These are phyloP conservation scores for Diphasiastrum complanatum DNA, from an alignment of 83 land plant species.

Conservation along the genomic window DNA sequence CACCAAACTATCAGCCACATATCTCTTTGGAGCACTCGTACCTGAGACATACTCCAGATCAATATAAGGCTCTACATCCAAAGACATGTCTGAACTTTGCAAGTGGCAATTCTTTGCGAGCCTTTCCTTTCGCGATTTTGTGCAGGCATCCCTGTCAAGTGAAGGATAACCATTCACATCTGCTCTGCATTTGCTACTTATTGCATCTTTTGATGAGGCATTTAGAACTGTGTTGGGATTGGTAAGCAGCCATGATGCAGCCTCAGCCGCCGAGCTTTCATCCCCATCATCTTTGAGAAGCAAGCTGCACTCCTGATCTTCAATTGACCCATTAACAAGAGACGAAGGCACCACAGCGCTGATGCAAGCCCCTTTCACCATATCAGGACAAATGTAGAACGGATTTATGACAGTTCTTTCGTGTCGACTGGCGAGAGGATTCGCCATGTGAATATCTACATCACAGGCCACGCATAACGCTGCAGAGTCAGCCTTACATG, in stretches of 20 bases:
- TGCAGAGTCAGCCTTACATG: constrained; percentile 94
- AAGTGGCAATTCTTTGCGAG: too few relatives aligned
- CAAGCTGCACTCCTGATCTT: constrained; percentile 23
- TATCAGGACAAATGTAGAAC: constrained; percentile 29
- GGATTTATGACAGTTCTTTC: constrained; percentile 64
- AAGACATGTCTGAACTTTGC: too few relatives aligned
- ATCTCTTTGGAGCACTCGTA: too few relatives aligned
- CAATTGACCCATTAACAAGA: neutral
- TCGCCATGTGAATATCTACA: constrained; percentile 82
- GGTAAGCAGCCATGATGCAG: constrained; percentile 63
- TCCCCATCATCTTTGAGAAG: constrained; percentile 30
- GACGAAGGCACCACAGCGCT: neutral
- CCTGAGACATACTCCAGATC: too few relatives aligned
- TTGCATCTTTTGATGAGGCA: neutral
- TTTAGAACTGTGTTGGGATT: constrained; percentile 7
- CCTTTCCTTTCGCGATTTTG: too few relatives aligned
- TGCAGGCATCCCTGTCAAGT: too few relatives aligned
- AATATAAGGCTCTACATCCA: too few relatives aligned
- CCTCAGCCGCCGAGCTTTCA: constrained; percentile 41
- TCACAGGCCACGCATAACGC: constrained; percentile 79
- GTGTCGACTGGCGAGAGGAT: constrained; percentile 80
- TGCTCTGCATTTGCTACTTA: neutral
- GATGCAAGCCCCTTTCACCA: neutral
- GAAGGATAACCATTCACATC: too few relatives aligned
- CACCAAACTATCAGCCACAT: too few relatives aligned